These are phyloP conservation scores for Glycine tomentella DNA, from an alignment of 306 rosid genomes.

Conservation along the genomic window DNA sequence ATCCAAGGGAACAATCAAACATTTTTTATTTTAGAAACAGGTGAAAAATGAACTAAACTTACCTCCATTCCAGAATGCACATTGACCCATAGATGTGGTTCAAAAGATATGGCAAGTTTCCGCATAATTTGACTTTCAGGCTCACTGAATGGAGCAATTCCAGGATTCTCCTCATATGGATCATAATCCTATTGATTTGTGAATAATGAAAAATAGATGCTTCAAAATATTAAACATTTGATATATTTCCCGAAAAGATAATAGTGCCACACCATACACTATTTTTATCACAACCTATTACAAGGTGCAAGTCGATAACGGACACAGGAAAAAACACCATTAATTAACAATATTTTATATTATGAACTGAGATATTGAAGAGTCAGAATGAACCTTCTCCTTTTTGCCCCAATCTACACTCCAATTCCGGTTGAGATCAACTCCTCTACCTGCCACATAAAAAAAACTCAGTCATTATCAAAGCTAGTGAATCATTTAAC, in stretches of 20 bases:
- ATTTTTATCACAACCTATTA: constrained; percentile 8
- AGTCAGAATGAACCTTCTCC: constrained; percentile 72
- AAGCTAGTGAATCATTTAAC: constrained; percentile 35
- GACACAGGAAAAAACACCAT: constrained; percentile 8
- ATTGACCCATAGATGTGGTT: constrained; percentile 95
- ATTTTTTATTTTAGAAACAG: constrained; percentile 20
- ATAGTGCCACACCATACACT: not conserved
- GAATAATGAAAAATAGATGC: constrained; percentile 28
- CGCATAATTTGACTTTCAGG: constrained; percentile 98
- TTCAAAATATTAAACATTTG: not conserved
- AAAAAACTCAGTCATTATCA: constrained; percentile 49
- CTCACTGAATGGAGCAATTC: constrained; percentile 90
- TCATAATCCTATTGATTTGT: constrained; percentile 78
- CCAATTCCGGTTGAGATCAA: constrained; percentile 99
- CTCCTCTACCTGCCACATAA: constrained; percentile 87
- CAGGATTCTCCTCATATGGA: constrained; percentile 99
- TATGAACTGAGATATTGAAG: constrained; percentile 20
- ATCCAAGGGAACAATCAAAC: not conserved
- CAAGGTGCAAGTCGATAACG: constrained; percentile 19
- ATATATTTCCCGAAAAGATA: constrained; percentile 23
- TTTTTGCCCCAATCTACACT: constrained; percentile 99
- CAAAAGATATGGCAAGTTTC: constrained; percentile 84
- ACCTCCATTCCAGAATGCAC: constrained; percentile 99
- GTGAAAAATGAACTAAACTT: constrained; percentile 35
- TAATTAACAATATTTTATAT: constrained; percentile 7